phyloP scores from a whole-genome alignment of 2,329 filamentous ascomycete genomes.

The Curvularia verruculosa region DNA sequence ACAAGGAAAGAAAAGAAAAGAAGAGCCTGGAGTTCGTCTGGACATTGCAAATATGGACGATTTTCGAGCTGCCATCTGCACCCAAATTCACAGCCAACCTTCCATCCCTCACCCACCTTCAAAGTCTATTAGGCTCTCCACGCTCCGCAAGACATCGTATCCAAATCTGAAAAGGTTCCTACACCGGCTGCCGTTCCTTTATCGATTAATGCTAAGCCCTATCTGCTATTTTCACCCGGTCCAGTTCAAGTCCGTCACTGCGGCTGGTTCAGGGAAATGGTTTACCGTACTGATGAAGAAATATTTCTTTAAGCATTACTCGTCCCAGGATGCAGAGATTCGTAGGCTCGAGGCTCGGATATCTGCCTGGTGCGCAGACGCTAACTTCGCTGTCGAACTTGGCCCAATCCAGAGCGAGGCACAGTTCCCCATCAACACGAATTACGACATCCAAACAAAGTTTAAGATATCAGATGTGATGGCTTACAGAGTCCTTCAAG shows the following conservation, averaged over 20 bases:
- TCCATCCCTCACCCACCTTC: slow-evolving; percentile 59
- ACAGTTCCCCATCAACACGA: slow-evolving; percentile 57
- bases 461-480: slow-evolving; percentile 57
- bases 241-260: slow-evolving; percentile 57
- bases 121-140: slow-evolving; percentile 57
- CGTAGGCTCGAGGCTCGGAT: slow-evolving; percentile 55
- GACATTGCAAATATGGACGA: slow-evolving; percentile 49
- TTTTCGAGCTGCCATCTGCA: slow-evolving; percentile 58
- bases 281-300: slow-evolving; percentile 55
- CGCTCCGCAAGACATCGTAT: slow-evolving; percentile 53
- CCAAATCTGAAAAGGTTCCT: slow-evolving; percentile 53
- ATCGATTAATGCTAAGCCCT: slow-evolving; percentile 56
- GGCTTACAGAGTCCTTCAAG: slow-evolving; percentile 56
- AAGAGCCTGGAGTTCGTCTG: slow-evolving; percentile 29
- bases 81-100: slow-evolving; percentile 55
- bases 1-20: slow-evolving; percentile 4
- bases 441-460: slow-evolving; percentile 56
- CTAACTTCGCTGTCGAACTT: slow-evolving; percentile 60
- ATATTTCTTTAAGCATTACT: slow-evolving; percentile 59
- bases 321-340: slow-evolving; percentile 53
- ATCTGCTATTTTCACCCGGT: slow-evolving; percentile 61
- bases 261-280: slow-evolving; percentile 59
- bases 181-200: slow-evolving; percentile 58
- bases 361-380: slow-evolving; percentile 58
- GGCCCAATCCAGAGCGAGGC: slow-evolving; percentile 54